Percentiles rank a stretch among this genome's conserved stretches.
phyloP scores from a whole-genome alignment of 192 early-diverging fungal species.

The Coemansia erecta region DNA sequence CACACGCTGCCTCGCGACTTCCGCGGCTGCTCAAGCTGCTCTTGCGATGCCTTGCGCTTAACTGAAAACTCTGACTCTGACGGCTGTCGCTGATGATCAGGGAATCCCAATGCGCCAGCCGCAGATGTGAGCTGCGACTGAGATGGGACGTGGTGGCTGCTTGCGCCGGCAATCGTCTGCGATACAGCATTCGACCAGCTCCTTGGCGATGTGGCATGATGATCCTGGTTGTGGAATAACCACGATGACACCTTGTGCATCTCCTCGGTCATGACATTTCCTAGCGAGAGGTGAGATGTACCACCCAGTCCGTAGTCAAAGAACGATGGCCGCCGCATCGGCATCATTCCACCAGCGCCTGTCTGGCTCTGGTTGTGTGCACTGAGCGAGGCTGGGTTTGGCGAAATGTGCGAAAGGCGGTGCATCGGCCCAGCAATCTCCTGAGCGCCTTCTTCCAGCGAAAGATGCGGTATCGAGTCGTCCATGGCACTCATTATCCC shows the following conservation, averaged over 20 bases:
- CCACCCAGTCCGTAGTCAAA: conserved; percentile 48
- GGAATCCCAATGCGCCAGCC: no score
- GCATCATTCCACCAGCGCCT: conserved; percentile 14
- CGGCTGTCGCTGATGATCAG: conserved; percentile 4
- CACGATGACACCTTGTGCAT: conserved; percentile 51
- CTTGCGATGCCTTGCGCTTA: conserved; percentile 48
- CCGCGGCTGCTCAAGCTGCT: conserved; percentile 37
- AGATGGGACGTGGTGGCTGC: conserved; percentile 1
- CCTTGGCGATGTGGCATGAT: conserved; percentile 9
- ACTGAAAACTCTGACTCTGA: conserved; percentile 44
- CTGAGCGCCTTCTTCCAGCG: conserved; percentile 28
- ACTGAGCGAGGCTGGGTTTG: neutral
- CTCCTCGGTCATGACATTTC: conserved; percentile 50
- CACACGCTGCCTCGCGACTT: conserved; percentile 32
- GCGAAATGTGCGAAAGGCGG: conserved; percentile 19
- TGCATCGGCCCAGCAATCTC: conserved; percentile 10
- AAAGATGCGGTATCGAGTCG: conserved; percentile 49
- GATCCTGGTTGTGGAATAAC: conserved; percentile 45
- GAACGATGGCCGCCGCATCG: conserved; percentile 26
- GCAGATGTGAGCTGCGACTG: neutral
- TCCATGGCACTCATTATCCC: conserved; percentile 51
- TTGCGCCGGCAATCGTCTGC: neutral
- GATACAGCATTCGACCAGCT: neutral
- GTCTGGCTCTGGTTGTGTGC: conserved; percentile 2
- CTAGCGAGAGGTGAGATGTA: conserved; percentile 37